phyloP scores from a whole-genome alignment of 768 basidiomycete species.

The Russula brevipes region DNA sequence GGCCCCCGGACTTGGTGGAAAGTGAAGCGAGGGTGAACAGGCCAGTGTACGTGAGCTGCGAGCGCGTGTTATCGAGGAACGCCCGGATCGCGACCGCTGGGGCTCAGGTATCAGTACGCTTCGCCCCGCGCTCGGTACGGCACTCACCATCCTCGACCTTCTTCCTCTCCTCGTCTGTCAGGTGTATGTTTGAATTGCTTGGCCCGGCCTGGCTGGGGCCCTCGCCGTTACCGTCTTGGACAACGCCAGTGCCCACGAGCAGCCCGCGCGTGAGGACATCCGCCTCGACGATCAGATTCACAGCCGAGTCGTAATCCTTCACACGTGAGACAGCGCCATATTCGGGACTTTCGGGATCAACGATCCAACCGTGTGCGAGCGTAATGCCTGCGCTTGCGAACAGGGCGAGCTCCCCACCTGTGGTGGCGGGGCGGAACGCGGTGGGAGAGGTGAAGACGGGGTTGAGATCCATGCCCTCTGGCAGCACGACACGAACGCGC shows the following conservation, averaged over 20 bases:
- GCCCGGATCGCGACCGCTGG: slow-evolving; percentile 61
- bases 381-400: slow-evolving; percentile 78
- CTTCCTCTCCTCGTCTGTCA: slow-evolving; percentile 48
- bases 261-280: slow-evolving; percentile 65
- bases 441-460: slow-evolving; percentile 69
- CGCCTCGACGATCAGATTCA: slow-evolving; percentile 71
- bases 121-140: no score
- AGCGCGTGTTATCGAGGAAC: slow-evolving; percentile 66
- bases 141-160: slow-evolving; percentile 68
- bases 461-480: slow-evolving; percentile 88
- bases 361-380: slow-evolving; percentile 86
- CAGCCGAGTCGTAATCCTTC: slow-evolving; percentile 69
- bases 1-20: not conserved
- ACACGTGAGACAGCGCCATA: slow-evolving; percentile 46
- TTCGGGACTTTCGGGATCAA: slow-evolving; percentile 63
- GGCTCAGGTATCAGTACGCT: not conserved
- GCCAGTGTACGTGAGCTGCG: slow-evolving; percentile 85
- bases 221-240: not conserved
- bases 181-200: slow-evolving; percentile 16
- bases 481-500: not conserved
- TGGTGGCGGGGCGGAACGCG: slow-evolving; percentile 57
- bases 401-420: slow-evolving; percentile 74
- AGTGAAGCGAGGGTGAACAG: slow-evolving; percentile 64
- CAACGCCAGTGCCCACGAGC: slow-evolving; percentile 41
- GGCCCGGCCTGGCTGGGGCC: slow-evolving; percentile 17